phyloP scores from a whole-genome alignment of 768 basidiomycete species.

The Lentinula boryana region DNA sequence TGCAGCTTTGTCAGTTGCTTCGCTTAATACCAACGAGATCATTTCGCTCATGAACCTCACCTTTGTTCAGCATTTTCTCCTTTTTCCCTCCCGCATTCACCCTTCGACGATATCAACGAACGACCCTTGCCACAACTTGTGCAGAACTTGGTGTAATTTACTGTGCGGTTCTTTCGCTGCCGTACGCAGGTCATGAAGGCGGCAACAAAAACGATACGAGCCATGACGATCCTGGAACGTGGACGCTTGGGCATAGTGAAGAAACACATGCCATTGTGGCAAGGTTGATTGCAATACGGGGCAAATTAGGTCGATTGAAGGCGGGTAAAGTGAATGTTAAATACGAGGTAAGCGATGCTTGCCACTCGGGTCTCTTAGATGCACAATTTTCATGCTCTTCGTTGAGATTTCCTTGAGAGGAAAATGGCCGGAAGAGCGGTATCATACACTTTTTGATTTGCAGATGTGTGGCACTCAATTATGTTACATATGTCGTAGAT shows the following conservation, averaged over 20 bases:
- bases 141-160: constrained; percentile 66
- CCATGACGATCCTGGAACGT: not conserved
- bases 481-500: not conserved
- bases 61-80: constrained; percentile 47
- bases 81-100: constrained; percentile 73
- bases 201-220: not conserved
- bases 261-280: constrained; percentile 53
- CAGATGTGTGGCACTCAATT: constrained; percentile 47
- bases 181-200: constrained; percentile 31
- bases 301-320: constrained; percentile 62
- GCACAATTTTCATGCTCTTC: not conserved
- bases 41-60: not conserved
- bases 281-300: constrained; percentile 66
- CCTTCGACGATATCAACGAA: constrained; percentile 67
- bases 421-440: constrained; percentile 75
- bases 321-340: constrained; percentile 50
- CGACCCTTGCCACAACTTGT: constrained; percentile 61
- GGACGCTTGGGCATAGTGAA: constrained; percentile 22
- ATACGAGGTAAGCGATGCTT: constrained; percentile 49
- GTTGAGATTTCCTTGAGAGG: constrained; percentile 69
- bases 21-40: not conserved
- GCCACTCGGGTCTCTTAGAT: not conserved
- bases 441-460: constrained; percentile 60
- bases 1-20: constrained; percentile 60
- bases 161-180: constrained; percentile 71